Evolutionary conservation across 1,284 basidiomycete genomes (phyloP), one percentile per base, ranked within the genome.

Genomic region (Amylostereum areolatum): DNA sequence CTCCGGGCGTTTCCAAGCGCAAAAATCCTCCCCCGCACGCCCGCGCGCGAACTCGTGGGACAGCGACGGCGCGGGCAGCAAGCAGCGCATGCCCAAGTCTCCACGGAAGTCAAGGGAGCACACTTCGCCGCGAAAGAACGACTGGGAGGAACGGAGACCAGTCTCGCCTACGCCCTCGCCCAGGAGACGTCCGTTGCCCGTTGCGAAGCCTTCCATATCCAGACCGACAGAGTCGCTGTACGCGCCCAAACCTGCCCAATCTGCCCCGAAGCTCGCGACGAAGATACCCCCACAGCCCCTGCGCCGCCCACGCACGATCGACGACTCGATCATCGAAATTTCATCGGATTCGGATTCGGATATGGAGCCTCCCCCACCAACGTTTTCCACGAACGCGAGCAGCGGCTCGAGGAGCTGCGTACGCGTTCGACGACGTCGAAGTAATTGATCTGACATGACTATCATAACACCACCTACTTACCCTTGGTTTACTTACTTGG

Each of bases 271-370:
- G n/a, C n/a, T n/a, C n/a, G n/a, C 33, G 33, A 35, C 33, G 33
- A 35, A 35, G n/a, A 46, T n/a, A 18, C 9, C 33, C 63, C n/a
- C n/a, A n/a, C n/a, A n/a, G n/a, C 66, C 59, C 76, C 12, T 27
- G 25, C 41, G 27, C 27, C 72, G 27, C 77, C 62, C 12, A 68
- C 73, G 29, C 18, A 34, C 37, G 35, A 5, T 32, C 2, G 34
- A 49, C 25, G 29, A 39, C 11, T 33, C 40, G 7, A 29, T 45
- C 31, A 53, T 54, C 32, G 49, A 51, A 8, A 48, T 54, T 12
- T 51, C 49, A 3, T 51, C 39, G 36, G 47, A 39, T 27, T 49
- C 48, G 25, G 46, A 47, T 12, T 34, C 45, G 9, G 2, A 6
- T 4, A 30, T 32, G 39, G 43, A 12, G 48, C 51, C 3, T 30